phyloP scores from a whole-genome alignment of 179 eudicot genomes.

The Corrigiola litoralis region DNA sequence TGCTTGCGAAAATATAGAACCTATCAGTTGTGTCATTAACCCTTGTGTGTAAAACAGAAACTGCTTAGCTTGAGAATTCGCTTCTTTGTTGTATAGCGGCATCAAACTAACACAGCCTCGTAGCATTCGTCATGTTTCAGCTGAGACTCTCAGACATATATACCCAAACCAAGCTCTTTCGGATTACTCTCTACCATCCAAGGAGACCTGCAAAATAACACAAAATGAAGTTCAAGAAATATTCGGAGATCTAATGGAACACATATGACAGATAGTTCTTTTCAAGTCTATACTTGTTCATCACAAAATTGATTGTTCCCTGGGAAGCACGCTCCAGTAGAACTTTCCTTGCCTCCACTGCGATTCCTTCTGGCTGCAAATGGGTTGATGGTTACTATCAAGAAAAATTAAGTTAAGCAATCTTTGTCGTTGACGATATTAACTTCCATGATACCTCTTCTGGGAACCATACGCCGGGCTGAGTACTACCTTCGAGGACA shows the following conservation, averaged over 20 bases:
- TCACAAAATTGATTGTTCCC: conserved; percentile 69
- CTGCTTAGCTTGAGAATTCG: too few relatives aligned
- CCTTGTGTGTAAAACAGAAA: too few relatives aligned
- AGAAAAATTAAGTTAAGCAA: background rate
- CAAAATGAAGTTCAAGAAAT: background rate
- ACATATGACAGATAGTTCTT: background rate
- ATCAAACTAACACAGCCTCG: background rate
- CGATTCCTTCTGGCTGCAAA: conserved; percentile 76
- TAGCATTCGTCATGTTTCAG: background rate
- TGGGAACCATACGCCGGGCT: conserved; percentile 97
- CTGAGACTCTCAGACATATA: conserved; percentile 44
- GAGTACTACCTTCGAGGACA: conserved; percentile 84
- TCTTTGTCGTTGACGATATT: background rate
- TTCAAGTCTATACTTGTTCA: conserved; percentile 63
- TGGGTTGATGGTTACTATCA: background rate
- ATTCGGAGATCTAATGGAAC: background rate
- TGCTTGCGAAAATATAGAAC: too few relatives aligned
- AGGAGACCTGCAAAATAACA: conserved; percentile 45
- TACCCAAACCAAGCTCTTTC: conserved; percentile 83
- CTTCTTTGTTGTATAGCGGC: background rate
- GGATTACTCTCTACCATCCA: conserved; percentile 98
- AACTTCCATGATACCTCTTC: conserved; percentile 66
- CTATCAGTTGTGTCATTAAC: too few relatives aligned
- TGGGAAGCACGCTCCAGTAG: conserved; percentile 73
- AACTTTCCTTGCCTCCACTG: conserved; percentile 73